phyloP scores from a whole-genome alignment of 2,329 filamentous ascomycete species.

The Cordyceps tenuipes region DNA sequence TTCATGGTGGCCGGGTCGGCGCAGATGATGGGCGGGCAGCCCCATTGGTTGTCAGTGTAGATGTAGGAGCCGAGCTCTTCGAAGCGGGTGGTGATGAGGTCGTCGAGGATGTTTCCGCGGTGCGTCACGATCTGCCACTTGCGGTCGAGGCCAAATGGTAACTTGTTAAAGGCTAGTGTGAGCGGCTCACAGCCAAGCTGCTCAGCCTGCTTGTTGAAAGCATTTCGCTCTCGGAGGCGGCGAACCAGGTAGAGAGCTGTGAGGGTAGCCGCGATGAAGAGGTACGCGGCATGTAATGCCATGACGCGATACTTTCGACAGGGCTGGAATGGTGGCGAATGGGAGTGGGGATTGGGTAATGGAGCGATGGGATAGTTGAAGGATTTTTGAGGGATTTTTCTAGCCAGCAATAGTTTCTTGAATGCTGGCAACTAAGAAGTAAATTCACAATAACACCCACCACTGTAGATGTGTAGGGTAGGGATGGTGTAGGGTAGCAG shows the following conservation, averaged over 20 bases:
- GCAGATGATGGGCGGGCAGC: slow-evolving; percentile 2
- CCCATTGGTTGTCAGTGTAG: slow-evolving; percentile 1
- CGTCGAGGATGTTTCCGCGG: slow-evolving; percentile 3
- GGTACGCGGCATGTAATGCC: not conserved
- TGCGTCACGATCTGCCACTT: slow-evolving; percentile 3
- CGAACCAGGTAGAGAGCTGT: not conserved
- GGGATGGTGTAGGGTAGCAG: too few relatives aligned
- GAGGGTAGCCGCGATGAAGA: not conserved
- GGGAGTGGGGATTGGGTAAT: too few relatives aligned
- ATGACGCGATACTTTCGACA: too few relatives aligned
- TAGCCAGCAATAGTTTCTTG: too few relatives aligned
- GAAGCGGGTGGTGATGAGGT: slow-evolving; percentile 5
- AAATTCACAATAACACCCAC: too few relatives aligned
- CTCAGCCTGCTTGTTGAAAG: not conserved
- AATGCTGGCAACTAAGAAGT: too few relatives aligned
- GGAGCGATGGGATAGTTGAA: too few relatives aligned
- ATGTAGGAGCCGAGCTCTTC: slow-evolving; percentile 1
- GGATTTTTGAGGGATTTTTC: too few relatives aligned
- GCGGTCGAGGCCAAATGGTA: not conserved
- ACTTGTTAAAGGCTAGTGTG: not conserved
- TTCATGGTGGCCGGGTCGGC: not conserved
- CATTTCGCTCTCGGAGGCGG: not conserved
- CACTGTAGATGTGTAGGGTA: too few relatives aligned
- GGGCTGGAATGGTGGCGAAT: too few relatives aligned
- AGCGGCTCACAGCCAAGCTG: not conserved